Evolutionary conservation across 805 yeast genomes (phyloP), one percentile per base, ranked within the genome.

Genomic region (Candida bentonensis): DNA sequence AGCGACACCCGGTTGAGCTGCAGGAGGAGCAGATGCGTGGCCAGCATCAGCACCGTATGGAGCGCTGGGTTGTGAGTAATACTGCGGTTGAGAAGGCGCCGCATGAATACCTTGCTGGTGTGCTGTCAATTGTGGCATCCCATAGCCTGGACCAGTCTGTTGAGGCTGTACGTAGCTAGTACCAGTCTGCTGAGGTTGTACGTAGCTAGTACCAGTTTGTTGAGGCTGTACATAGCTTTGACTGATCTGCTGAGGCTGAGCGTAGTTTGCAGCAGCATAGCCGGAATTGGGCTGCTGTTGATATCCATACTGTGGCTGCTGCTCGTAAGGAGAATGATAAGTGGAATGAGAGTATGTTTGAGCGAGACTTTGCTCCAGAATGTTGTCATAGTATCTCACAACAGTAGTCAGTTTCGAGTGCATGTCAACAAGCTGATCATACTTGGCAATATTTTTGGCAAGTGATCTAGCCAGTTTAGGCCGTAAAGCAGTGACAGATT

Each of bases 391-490:
- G n/a, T 81, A 66, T 48, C 81, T 72, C 55, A 78, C 73, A 25
- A 85, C 79, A 3, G 86, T 78, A 44, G 82, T 79, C 44, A 87
- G 72, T 54, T 87, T 85, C 41, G 81, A 74, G 62, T 82, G 85
- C 75, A 83, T 68, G 41, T 82, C 84, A 49, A 82, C 71, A 49
- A 79, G 71, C 20, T 63, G 60, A 43, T 85, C 89, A 53, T 85
- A 75, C 50, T 74, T 78, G 28, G 72, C 70, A 25, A 72, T 69
- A 2, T 84, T 67, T 23, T 71, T 74, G 40, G 75, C 69, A 23
- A 83, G 61, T 13, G 80, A 72, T 39, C 68, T 67, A 45, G 79
- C 78, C 39, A 85, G 58, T 53, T 81, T 85, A 2, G 95, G 92
- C 47, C 80, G 76, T 44, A 82, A 59, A 9, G 71, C 67, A 21